Evolutionary conservation across 2,329 filamentous ascomycete genomes (phyloP).

Genomic region (Neonectria hederae): DNA sequence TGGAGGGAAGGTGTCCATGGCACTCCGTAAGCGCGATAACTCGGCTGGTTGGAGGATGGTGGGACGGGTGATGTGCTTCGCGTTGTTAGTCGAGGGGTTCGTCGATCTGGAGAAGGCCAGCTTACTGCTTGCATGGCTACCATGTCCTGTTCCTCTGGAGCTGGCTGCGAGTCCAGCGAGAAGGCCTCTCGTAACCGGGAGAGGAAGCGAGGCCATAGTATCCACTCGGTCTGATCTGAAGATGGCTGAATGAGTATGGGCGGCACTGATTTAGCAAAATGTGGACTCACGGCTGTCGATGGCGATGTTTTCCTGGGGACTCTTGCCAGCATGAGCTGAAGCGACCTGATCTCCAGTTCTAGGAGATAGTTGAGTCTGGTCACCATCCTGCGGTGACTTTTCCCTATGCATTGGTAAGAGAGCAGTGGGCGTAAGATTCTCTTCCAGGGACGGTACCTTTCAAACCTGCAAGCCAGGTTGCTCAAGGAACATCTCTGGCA

Average conservation of each 20-base stretch:
- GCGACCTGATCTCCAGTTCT: background rate
- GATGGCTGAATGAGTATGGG: background rate
- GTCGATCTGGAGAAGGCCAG: background rate
- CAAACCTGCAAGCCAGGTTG: slow-evolving; percentile 36
- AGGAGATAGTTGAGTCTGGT: background rate
- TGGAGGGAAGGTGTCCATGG: slow-evolving; percentile 41
- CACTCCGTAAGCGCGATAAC: slow-evolving; percentile 31
- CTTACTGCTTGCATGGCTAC: slow-evolving; percentile 33
- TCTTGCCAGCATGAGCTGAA: background rate
- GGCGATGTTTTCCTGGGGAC: slow-evolving; percentile 25
- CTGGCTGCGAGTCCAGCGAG: slow-evolving; percentile 36
- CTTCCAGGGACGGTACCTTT: slow-evolving; percentile 10
- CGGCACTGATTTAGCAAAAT: background rate
- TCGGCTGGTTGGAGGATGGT: slow-evolving; percentile 28
- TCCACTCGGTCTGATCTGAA: slow-evolving; percentile 34
- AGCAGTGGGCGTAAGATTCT: background rate
- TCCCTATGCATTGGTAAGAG: slow-evolving; percentile 10
- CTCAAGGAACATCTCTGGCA: slow-evolving; percentile 44
- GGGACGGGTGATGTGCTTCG: slow-evolving; percentile 24
- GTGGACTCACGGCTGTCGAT: slow-evolving; percentile 25
- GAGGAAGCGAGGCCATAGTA: slow-evolving; percentile 43
- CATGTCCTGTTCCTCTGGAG: slow-evolving; percentile 32
- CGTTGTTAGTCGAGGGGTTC: background rate
- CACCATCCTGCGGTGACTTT: slow-evolving; percentile 6
- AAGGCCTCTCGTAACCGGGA: slow-evolving; percentile 42